phyloP scores from a whole-genome alignment of 1,139 yeast genomes.

The Hanseniaspora uvarum region DNA sequence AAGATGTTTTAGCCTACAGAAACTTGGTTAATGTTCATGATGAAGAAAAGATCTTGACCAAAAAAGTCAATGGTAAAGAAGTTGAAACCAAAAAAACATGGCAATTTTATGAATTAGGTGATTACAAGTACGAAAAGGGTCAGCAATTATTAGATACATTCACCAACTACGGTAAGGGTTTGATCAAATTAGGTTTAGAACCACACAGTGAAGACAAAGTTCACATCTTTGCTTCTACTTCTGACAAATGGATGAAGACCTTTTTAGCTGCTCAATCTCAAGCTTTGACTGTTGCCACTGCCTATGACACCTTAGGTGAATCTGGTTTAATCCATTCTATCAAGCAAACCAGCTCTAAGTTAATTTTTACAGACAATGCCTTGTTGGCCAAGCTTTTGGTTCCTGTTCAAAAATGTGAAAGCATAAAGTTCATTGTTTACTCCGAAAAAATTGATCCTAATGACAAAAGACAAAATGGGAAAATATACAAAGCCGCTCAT shows the following conservation, averaged over 20 bases:
- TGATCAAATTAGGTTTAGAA: slow-evolving; percentile 59
- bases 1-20: slow-evolving; percentile 70
- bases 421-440: slow-evolving; percentile 62
- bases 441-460: slow-evolving; percentile 49
- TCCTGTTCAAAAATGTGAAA: slow-evolving; percentile 58
- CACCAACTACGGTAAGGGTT: slow-evolving; percentile 60
- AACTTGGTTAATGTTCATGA: slow-evolving; percentile 58
- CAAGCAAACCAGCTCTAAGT: slow-evolving; percentile 66
- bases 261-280: slow-evolving; percentile 71
- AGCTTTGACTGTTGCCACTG: slow-evolving; percentile 80
- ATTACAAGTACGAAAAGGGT: slow-evolving; percentile 58
- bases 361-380: slow-evolving; percentile 71
- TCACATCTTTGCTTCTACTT: slow-evolving; percentile 78
- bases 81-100: slow-evolving; percentile 70
- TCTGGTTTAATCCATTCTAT: slow-evolving; percentile 81
- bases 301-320: slow-evolving; percentile 93
- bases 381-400: slow-evolving; percentile 55
- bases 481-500: slow-evolving; percentile 45
- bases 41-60: slow-evolving; percentile 66
- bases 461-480: slow-evolving; percentile 58
- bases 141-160: slow-evolving; percentile 44
- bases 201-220: slow-evolving; percentile 54
- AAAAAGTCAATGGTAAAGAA: slow-evolving; percentile 67
- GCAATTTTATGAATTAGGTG: slow-evolving; percentile 71
- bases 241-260: slow-evolving; percentile 83